Base-by-base conservation (phyloP, 139 green algal genomes). In the Tetraselmis striata region DNA sequence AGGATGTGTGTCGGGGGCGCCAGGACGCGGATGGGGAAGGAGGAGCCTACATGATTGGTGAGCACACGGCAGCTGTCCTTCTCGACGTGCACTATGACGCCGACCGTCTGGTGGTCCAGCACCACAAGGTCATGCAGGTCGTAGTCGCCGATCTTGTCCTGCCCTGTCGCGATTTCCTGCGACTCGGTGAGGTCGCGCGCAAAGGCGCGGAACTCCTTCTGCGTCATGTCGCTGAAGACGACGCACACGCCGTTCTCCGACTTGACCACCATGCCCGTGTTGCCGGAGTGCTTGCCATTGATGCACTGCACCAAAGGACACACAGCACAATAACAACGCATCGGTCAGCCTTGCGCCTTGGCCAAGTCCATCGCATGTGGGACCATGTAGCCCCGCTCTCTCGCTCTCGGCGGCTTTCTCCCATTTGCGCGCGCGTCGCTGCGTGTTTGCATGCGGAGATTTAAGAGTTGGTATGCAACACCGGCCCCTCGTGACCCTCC, bases 81-180 rank as follows among this genome's bases (percentile, higher is more conserved):
- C 79, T 95, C 92, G 23, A 97, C 90, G n/a, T 85, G 82, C 23
- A 98, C 87, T 27, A 98, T 91, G 45, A 67, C 45, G 45, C 88
- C 88, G 0, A 91, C 89, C 2, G 88, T 92, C 25, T 85, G 77
- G 31, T 84, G 83, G 81, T 97, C 91, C 75, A 99, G 85, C 84
- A 92, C 87, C 78, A 98, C 94, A 59, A 99, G 88, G 85, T 99
- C 96, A 86, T 98, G 95, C 79, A 98, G 87, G 84, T 97, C 88
- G 84, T 97, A 98, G 29, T 92, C 85, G 2, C 95, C 95, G 31
- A 98, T 86, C 58, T 81, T 88, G 78, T 96, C 92, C 23, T 93
- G 74, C 28, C 92, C 91, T 24, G 78, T 85, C 30, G 83, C 23
- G 28, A 87, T 82, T 30, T 92, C 88, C 31, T 89, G 84, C 1